Evolutionary conservation across 1,284 basidiomycete genomes (phyloP), one percentile per base, ranked within the genome.

Genomic region (Leccinum variabile): DNA sequence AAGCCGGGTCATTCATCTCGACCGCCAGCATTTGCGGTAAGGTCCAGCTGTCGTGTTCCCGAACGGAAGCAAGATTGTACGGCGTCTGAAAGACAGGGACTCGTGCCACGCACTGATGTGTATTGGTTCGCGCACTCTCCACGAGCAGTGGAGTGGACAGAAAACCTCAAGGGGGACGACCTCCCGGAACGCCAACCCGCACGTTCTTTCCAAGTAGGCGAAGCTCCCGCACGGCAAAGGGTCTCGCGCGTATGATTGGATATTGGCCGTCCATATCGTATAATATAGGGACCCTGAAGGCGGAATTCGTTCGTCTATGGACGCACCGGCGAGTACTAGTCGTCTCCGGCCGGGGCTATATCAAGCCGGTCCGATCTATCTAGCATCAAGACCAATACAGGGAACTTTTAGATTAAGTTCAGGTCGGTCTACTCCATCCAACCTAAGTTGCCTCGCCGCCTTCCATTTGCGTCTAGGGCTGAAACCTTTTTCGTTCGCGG

Each of bases 361-460:
- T 22, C 1, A 22, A 22, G 18, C 18, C 18, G 18, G 18, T 22
- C 18, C 18, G 18, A 22, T 22, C 18, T 22, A 22, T 30, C 28
- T 41, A 18, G 54, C 61, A 55, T 10, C 39, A 54, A 28, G 41
- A 56, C 49, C 37, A 49, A 54, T 49, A 33, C 52, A 28, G 50
- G 44, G 46, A 54, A 49, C 32, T 41, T 35, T 33, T 22, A 65
- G 66, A 50, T 67, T 28, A 18, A 46, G 54, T 63, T 54, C 22
- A 30, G 41, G 61, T 66, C 35, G 37, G 37, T 37, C 44, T 3
- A 14, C 25, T 25, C 13, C 25, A 13, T 28, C 5, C 11, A 59
- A 39, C 7, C 22, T 9, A 16, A 39, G 44, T 65, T 62, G 32
- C 46, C 33, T 22, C 33, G 1, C 37, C 52, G 16, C 59, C 35